Conservation (phyloP, 2,329 filamentous ascomycete species). For the Phialophora tarda region DNA sequence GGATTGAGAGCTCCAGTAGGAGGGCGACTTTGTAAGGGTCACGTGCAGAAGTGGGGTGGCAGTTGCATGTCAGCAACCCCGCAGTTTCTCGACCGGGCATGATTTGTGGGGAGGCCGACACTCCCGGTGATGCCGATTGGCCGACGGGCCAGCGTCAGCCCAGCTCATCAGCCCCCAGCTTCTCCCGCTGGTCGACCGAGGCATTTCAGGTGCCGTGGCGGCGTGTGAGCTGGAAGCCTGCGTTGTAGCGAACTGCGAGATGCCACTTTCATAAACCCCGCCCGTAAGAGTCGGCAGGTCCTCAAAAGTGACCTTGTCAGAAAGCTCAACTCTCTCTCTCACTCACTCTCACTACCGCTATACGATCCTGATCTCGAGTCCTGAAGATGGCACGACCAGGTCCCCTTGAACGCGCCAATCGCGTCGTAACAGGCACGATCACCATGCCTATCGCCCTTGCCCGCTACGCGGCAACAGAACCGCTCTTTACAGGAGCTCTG, state of each 20-base stretch:
- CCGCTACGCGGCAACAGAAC: constrained; percentile 30
- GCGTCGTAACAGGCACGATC: constrained; percentile 11
- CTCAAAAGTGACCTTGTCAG: neutral
- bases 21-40: too few species aligned
- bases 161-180: neutral
- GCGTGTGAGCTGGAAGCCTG: neutral
- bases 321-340: neutral
- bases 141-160: neutral
- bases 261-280: constrained; percentile 1
- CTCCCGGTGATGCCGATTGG: neutral
- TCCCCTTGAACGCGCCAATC: constrained; percentile 24
- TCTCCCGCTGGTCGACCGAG: neutral
- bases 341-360: neutral
- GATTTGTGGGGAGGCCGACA: neutral
- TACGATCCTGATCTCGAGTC: neutral
- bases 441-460: constrained; percentile 28
- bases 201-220: neutral
- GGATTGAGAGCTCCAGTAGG: too few species aligned
- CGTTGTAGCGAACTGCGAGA: neutral
- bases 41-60: neutral
- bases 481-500: constrained; percentile 33
- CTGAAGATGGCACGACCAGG: constrained; percentile 22
- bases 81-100: neutral
- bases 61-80: neutral
- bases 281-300: neutral